A percentile compares a stretch with the other conserved stretches of the same genome.
Conservation (phyloP, 2,329 filamentous ascomycete genomes). For the Claviceps maximensis region DNA sequence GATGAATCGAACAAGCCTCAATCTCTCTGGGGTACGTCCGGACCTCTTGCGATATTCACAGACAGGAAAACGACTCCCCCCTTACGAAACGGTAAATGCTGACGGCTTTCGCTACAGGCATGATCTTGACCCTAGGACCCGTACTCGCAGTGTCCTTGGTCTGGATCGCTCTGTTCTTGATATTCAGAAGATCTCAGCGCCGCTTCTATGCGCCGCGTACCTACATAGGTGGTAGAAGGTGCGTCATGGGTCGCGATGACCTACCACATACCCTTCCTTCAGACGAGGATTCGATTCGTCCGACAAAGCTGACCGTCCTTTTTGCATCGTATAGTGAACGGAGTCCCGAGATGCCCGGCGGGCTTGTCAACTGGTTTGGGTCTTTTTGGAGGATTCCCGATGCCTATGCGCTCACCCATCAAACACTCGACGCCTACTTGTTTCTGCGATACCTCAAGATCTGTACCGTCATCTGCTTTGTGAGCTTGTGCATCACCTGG, state of each 20-base stretch:
- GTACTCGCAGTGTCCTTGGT: conserved; percentile 33
- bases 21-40: conserved; percentile 22
- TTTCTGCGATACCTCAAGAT: conserved; percentile 78
- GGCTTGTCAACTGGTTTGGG: conserved; percentile 48
- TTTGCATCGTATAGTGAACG: conserved; percentile 30
- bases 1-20: conserved; percentile 14
- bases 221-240: conserved; percentile 37
- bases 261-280: neutral
- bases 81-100: neutral
- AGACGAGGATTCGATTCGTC: neutral
- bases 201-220: conserved; percentile 44
- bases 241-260: neutral
- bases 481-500: conserved; percentile 72
- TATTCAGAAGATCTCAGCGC: conserved; percentile 31
- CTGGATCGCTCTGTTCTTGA: conserved; percentile 38
- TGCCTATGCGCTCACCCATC: conserved; percentile 70
- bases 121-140: conserved; percentile 40
- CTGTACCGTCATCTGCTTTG: conserved; percentile 61
- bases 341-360: conserved; percentile 40
- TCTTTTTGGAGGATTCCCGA: conserved; percentile 54
- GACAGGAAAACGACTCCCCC: fast-evolving
- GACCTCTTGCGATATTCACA: neutral
- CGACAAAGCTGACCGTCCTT: neutral
- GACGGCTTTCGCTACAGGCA: conserved; percentile 15
- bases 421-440: conserved; percentile 78